Conservation (phyloP, 2,329 filamentous ascomycete genomes). For the Cercospora berteroae region DNA sequence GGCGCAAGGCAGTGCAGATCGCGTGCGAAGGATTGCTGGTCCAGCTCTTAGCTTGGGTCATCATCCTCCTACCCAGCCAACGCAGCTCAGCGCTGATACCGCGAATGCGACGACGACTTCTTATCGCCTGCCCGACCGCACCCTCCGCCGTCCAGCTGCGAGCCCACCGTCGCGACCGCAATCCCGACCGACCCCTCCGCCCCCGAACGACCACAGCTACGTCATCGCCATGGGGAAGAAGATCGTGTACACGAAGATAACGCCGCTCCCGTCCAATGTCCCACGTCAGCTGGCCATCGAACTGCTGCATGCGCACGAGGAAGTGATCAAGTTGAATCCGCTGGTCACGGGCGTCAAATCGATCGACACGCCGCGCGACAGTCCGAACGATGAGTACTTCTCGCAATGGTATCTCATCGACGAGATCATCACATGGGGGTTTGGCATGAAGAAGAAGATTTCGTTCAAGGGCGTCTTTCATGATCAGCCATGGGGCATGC, state of each 20-base stretch:
- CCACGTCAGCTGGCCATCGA: conserved; percentile 70
- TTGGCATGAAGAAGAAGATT: conserved; percentile 65
- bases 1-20: conserved; percentile 6
- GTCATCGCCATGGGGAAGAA: conserved; percentile 51
- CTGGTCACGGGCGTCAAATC: conserved; percentile 63
- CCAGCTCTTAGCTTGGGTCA: conserved; percentile 1
- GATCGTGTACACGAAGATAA: conserved; percentile 65
- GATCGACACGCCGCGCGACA: conserved; percentile 65
- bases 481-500: conserved; percentile 68
- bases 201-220: background rate
- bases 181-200: background rate
- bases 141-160: background rate
- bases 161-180: background rate
- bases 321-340: conserved; percentile 69
- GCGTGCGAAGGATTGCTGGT: conserved; percentile 4
- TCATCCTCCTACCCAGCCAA: background rate
- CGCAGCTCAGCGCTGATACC: background rate
- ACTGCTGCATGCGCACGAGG: conserved; percentile 67
- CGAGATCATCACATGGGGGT: conserved; percentile 66
- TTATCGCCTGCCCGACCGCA: background rate
- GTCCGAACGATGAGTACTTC: conserved; percentile 66
- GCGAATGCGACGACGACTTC: background rate
- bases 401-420: conserved; percentile 72
- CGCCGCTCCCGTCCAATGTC: conserved; percentile 67
- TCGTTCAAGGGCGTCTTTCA: conserved; percentile 71